These are phyloP conservation scores for Saitozyma podzolica DNA, from an alignment of 768 basidiomycete genomes.

Conservation along the genomic window DNA sequence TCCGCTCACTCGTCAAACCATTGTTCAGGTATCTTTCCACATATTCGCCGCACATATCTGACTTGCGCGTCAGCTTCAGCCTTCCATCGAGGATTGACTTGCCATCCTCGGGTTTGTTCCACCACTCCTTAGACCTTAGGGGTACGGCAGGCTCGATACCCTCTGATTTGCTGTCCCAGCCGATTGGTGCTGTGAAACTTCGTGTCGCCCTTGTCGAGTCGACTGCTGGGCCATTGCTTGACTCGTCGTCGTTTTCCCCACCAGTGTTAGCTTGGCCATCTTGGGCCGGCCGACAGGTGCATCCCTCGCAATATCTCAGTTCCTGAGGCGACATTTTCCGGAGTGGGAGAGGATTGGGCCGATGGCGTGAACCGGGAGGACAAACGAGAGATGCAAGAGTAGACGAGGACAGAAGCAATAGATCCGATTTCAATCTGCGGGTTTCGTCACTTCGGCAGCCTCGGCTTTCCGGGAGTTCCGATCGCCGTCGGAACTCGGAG, in stretches of 20 bases:
- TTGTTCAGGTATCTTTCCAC: conserved; percentile 44
- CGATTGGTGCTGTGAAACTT: conserved; percentile 36
- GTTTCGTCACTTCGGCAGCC: too few relatives aligned
- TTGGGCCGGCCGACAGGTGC: conserved; percentile 32
- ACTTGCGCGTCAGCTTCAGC: background rate
- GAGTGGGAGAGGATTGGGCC: too few relatives aligned
- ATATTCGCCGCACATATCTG: conserved; percentile 42
- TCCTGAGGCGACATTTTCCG: too few relatives aligned
- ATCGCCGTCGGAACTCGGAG: too few relatives aligned
- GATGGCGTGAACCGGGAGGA: too few relatives aligned
- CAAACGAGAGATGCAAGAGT: too few relatives aligned
- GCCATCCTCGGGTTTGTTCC: conserved; percentile 40
- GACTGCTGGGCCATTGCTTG: conserved; percentile 1
- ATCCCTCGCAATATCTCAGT: conserved; percentile 37
- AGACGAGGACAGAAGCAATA: too few relatives aligned
- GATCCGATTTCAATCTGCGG: too few relatives aligned
- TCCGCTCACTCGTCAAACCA: conserved; percentile 29
- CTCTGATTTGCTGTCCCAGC: conserved; percentile 23
- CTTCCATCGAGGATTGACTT: conserved; percentile 8
- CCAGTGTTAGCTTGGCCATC: background rate
- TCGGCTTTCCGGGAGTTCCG: too few relatives aligned
- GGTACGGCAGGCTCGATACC: conserved; percentile 43
- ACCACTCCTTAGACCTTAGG: conserved; percentile 43
- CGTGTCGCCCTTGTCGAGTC: conserved; percentile 3
- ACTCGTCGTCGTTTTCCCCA: conserved; percentile 8